phyloP scores from a whole-genome alignment of 2,329 filamentous ascomycete genomes.

The Colletotrichum sp. region DNA sequence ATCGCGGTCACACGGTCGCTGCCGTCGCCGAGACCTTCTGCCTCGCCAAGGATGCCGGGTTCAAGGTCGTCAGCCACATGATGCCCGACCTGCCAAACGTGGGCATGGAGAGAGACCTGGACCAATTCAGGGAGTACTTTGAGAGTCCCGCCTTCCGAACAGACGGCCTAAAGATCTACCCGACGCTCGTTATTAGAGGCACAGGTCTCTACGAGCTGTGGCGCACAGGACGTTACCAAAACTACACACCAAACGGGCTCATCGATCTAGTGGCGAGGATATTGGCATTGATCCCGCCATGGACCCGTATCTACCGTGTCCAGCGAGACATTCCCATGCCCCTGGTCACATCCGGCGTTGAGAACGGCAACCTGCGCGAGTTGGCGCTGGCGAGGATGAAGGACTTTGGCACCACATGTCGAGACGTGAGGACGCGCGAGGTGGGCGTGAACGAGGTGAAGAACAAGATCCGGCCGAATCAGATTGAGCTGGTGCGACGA shows the following conservation, averaged over 20 bases:
- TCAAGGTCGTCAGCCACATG: conserved; percentile 99
- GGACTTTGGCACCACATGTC: conserved; percentile 96
- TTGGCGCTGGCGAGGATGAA: conserved; percentile 97
- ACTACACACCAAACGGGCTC: conserved; percentile 96
- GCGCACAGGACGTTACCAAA: conserved; percentile 96
- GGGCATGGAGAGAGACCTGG: conserved; percentile 95
- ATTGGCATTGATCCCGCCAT: conserved; percentile 90
- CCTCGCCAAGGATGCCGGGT: conserved; percentile 95
- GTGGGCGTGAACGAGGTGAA: conserved; percentile 99
- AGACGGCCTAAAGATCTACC: conserved; percentile 97
- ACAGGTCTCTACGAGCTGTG: conserved; percentile 97
- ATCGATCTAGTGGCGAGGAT: conserved; percentile 98
- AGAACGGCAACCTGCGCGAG: conserved; percentile 96
- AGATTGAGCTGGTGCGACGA: conserved; percentile 91
- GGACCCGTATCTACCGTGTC: conserved; percentile 98
- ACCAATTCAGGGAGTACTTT: conserved; percentile 98
- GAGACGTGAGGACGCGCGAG: conserved; percentile 94
- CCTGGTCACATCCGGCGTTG: conserved; percentile 95
- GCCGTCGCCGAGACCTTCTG: conserved; percentile 96
- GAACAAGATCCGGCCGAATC: conserved; percentile 95
- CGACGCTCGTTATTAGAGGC: conserved; percentile 94
- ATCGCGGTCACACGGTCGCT: conserved; percentile 94
- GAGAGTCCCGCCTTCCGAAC: conserved; percentile 96
- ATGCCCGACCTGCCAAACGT: conserved; percentile 99
- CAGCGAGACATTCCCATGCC: conserved; percentile 99